Percentiles rank a stretch among this genome's conserved stretches.
Conservation (phyloP, 768 basidiomycete species). For the Agrocybe chaxingu region DNA sequence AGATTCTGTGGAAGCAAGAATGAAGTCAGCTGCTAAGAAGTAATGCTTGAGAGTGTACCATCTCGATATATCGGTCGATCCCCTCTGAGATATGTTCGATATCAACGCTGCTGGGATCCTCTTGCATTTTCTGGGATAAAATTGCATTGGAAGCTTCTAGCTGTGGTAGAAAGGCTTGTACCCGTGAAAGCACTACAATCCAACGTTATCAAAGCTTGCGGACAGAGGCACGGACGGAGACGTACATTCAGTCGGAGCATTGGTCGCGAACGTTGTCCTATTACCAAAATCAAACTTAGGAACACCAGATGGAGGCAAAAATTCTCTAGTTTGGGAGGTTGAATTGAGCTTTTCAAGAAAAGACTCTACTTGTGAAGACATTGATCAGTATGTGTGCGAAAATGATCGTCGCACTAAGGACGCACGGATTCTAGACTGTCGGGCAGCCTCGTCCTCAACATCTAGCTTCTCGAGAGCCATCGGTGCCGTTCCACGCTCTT, state of each 20-base stretch:
- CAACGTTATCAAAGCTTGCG: constrained; percentile 1
- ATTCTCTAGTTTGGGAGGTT: constrained; percentile 15
- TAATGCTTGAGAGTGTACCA: constrained; percentile 37
- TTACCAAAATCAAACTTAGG: constrained; percentile 36
- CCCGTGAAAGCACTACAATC: constrained; percentile 56
- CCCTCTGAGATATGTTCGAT: constrained; percentile 59
- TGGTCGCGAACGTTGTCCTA: constrained; percentile 30
- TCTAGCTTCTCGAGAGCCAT: constrained; percentile 32
- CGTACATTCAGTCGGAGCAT: constrained; percentile 50
- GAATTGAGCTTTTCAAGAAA: constrained; percentile 39
- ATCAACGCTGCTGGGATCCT: constrained; percentile 58
- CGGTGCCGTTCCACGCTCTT: constrained; percentile 7
- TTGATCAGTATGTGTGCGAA: background rate
- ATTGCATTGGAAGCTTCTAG: constrained; percentile 62
- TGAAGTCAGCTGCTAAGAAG: constrained; percentile 6
- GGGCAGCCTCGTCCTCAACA: constrained; percentile 44
- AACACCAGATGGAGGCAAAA: constrained; percentile 13
- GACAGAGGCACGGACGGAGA: constrained; percentile 5
- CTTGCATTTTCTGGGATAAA: constrained; percentile 41
- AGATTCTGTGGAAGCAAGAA: constrained; percentile 44
- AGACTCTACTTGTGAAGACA: constrained; percentile 26
- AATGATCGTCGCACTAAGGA: constrained; percentile 9
- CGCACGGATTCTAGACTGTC: constrained; percentile 40
- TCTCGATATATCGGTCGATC: constrained; percentile 59
- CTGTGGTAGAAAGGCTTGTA: constrained; percentile 66